Conservation (phyloP, 1,284 basidiomycete species). For the Cutaneotrichosporon cutaneum region DNA sequence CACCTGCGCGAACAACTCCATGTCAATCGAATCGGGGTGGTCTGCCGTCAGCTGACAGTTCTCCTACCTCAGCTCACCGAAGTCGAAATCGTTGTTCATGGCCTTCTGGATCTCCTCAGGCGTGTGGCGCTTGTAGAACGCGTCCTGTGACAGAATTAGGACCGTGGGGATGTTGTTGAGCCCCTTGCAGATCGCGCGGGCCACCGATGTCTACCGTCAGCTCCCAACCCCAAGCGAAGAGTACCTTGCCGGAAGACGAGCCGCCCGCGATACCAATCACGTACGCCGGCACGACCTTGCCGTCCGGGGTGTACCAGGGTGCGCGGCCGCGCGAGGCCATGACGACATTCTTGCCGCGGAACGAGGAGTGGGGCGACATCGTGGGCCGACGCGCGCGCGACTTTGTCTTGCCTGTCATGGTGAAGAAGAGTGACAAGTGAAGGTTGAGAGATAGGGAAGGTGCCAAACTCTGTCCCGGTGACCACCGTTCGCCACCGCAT, state of each 20-base stretch:
- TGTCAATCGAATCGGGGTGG: constrained; percentile 89
- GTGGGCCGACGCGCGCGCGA: not conserved
- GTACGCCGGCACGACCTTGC: constrained; percentile 67
- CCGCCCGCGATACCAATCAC: constrained; percentile 93
- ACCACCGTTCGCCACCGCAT: not conserved
- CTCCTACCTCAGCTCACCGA: constrained; percentile 53
- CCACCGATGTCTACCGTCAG: constrained; percentile 75
- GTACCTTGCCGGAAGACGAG: constrained; percentile 87
- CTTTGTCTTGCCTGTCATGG: not conserved
- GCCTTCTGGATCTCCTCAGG: constrained; percentile 77
- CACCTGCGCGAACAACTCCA: constrained; percentile 77
- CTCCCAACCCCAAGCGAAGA: constrained; percentile 19
- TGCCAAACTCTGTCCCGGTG: not conserved
- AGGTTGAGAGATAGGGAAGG: not conserved
- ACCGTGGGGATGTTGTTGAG: constrained; percentile 83
- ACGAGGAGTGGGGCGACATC: not conserved
- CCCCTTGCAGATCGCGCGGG: constrained; percentile 75
- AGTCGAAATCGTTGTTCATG: constrained; percentile 80
- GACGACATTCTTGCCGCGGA: constrained; percentile 67
- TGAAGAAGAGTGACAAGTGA: constrained; percentile 1
- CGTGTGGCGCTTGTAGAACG: constrained; percentile 83
- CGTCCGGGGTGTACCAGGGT: constrained; percentile 67
- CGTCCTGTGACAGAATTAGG: constrained; percentile 80
- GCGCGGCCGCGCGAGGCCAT: constrained; percentile 71
- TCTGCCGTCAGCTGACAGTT: constrained; percentile 56